phyloP scores from a whole-genome alignment of 768 basidiomycete species.

The Boletales sp. region DNA sequence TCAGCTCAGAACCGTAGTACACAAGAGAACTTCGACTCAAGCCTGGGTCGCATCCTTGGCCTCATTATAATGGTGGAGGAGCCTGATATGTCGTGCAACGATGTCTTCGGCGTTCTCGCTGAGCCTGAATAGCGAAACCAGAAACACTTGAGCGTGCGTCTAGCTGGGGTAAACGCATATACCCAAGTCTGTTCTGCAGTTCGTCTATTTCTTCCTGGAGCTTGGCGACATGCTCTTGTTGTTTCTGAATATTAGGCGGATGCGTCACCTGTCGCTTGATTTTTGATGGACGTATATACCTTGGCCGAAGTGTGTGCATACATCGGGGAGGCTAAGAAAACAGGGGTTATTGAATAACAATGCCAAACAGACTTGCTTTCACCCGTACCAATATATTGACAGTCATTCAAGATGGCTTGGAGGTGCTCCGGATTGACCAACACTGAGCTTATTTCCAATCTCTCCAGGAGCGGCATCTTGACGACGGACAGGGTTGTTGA shows the following conservation, averaged over 20 bases:
- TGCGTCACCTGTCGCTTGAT: not conserved
- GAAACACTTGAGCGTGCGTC: not conserved
- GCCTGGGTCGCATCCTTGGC: constrained; percentile 83
- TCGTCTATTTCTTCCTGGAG: constrained; percentile 47
- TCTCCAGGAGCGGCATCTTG: constrained; percentile 54
- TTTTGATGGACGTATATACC: constrained; percentile 13
- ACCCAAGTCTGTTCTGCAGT: constrained; percentile 49
- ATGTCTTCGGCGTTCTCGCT: constrained; percentile 52
- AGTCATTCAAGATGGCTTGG: constrained; percentile 67
- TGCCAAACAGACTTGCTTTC: constrained; percentile 7
- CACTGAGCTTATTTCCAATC: constrained; percentile 66
- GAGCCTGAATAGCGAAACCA: constrained; percentile 27
- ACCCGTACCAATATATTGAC: not conserved
- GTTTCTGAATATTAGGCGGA: constrained; percentile 36
- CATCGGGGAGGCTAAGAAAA: constrained; percentile 9
- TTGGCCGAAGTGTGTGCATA: constrained; percentile 30
- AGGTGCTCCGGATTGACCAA: constrained; percentile 68
- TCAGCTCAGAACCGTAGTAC: not conserved
- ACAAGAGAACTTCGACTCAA: not conserved
- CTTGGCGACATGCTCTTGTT: constrained; percentile 44
- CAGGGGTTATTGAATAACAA: constrained; percentile 6
- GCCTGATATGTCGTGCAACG: constrained; percentile 63
- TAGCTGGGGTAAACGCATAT: constrained; percentile 3
- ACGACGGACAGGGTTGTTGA: constrained; percentile 50
- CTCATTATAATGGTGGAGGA: constrained; percentile 76